Percentiles rank a stretch among this genome's conserved stretches.
Evolutionary conservation across 495 filamentous ascomycete genomes (phyloP).

Genomic region (Aspergillus sclerotiicarbonarius): DNA sequence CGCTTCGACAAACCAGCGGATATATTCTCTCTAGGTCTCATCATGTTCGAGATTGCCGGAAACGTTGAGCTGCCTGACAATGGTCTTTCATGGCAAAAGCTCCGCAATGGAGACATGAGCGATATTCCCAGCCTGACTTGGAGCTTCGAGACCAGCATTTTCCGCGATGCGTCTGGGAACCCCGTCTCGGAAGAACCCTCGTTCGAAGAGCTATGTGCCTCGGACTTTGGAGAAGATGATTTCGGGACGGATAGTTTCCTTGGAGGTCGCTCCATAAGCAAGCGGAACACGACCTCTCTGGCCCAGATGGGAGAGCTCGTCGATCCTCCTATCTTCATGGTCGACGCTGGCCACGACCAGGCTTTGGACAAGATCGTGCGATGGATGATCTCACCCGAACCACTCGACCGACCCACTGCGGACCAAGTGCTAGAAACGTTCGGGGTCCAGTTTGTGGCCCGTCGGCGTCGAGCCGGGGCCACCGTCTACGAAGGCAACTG

Average conservation of each 20-base stretch:
- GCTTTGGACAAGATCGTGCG: slow-evolving; percentile 81
- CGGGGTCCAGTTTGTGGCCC: slow-evolving; percentile 72
- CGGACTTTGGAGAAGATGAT: slow-evolving; percentile 47
- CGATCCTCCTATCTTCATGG: slow-evolving; percentile 84
- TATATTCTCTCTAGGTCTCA: slow-evolving; percentile 88
- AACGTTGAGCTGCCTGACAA: slow-evolving; percentile 92
- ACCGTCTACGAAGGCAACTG: slow-evolving; percentile 94
- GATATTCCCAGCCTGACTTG: slow-evolving; percentile 80
- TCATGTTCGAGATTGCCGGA: slow-evolving; percentile 89
- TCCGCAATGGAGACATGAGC: slow-evolving; percentile 82
- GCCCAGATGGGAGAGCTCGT: slow-evolving; percentile 63
- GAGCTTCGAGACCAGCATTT: slow-evolving; percentile 66
- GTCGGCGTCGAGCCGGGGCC: slow-evolving; percentile 74
- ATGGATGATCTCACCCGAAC: slow-evolving; percentile 81
- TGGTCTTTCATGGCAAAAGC: slow-evolving; percentile 80
- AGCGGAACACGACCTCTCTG: slow-evolving; percentile 29
- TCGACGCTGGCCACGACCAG: slow-evolving; percentile 60
- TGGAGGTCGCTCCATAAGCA: slow-evolving; percentile 23
- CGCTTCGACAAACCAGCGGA: slow-evolving; percentile 87
- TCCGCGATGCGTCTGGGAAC: slow-evolving; percentile 73
- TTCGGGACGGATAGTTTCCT: slow-evolving; percentile 35
- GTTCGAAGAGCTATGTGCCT: slow-evolving; percentile 51
- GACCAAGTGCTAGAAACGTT: slow-evolving; percentile 65
- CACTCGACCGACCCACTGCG: slow-evolving; percentile 68
- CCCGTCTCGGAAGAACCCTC: slow-evolving; percentile 50